Evolutionary conservation across 176 grass and related monocot genomes (phyloP).

Genomic region (Hyparrhenia diplandra): DNA sequence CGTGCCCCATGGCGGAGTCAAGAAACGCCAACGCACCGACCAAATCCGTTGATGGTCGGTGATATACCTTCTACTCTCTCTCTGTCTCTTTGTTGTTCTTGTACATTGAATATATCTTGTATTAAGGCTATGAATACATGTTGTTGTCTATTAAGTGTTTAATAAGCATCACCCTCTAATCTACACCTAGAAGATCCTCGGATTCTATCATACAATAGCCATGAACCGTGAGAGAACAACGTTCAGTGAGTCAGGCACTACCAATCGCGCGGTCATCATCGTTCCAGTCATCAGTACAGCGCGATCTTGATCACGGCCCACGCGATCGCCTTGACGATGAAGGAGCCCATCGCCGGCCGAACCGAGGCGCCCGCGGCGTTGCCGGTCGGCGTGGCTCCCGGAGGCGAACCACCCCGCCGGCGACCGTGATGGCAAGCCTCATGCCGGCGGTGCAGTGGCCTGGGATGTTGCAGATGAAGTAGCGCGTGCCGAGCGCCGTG

Average conservation of each 20-base stretch:
- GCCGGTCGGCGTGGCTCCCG: background rate
- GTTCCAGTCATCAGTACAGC: background rate
- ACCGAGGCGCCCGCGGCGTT: background rate
- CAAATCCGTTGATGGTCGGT: too few relatives aligned
- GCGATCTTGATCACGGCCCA: constrained; percentile 15
- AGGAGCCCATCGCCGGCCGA: background rate
- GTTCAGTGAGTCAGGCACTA: background rate
- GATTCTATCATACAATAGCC: background rate
- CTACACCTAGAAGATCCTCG: too few relatives aligned
- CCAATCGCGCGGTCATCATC: background rate
- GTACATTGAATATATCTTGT: too few relatives aligned
- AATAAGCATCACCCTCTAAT: too few relatives aligned
- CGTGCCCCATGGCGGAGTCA: too few relatives aligned
- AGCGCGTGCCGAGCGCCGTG: constrained; percentile 35
- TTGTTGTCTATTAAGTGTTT: too few relatives aligned
- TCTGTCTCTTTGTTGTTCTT: too few relatives aligned
- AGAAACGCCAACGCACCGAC: too few relatives aligned
- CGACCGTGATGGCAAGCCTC: constrained; percentile 56
- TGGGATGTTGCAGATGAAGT: constrained; percentile 63
- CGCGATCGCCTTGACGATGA: background rate
- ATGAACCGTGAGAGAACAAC: background rate
- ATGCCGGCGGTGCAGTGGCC: constrained; percentile 62
- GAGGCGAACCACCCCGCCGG: background rate
- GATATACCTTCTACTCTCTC: too few relatives aligned
- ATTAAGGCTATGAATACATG: too few relatives aligned